A percentile compares a stretch with the other conserved stretches of the same genome.
phyloP scores from a whole-genome alignment of 2,329 filamentous ascomycete species.

The Trichoderma atroviride region DNA sequence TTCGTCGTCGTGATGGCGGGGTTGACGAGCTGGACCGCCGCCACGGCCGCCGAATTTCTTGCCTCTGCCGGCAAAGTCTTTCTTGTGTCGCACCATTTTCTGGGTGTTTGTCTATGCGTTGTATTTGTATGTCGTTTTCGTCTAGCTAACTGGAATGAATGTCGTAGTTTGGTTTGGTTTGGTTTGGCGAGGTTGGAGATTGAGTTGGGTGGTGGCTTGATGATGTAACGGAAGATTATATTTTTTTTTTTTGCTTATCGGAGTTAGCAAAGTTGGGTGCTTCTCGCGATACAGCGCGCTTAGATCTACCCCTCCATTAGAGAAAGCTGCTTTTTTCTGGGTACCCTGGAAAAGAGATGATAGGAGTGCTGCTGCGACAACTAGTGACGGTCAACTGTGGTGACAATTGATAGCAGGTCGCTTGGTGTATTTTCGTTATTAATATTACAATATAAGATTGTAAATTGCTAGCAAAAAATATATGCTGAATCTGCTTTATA shows the following conservation, averaged over 20 bases:
- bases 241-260: constrained; percentile 14
- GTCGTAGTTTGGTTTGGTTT: neutral
- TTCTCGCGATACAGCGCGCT: neutral
- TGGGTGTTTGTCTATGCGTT: neutral
- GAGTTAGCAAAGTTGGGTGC: neutral
- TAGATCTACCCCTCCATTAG: constrained; percentile 7
- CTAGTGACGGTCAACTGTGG: too few species aligned
- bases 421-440: neutral
- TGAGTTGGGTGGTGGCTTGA: constrained; percentile 8
- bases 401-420: neutral
- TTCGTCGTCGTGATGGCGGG: constrained; percentile 50
- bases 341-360: neutral
- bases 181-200: neutral
- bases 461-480: too few species aligned
- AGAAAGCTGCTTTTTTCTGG: neutral
- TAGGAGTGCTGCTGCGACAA: neutral
- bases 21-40: constrained; percentile 53
- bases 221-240: constrained; percentile 7
- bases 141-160: neutral
- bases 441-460: neutral
- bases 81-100: constrained; percentile 92
- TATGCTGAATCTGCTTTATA: too few species aligned
- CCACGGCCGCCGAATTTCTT: constrained; percentile 67
- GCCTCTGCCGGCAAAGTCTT: constrained; percentile 74
- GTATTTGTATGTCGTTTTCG: neutral